These are phyloP conservation scores for Afroboletus lepidellus DNA, from an alignment of 1,284 basidiomycete genomes.

Conservation along the genomic window DNA sequence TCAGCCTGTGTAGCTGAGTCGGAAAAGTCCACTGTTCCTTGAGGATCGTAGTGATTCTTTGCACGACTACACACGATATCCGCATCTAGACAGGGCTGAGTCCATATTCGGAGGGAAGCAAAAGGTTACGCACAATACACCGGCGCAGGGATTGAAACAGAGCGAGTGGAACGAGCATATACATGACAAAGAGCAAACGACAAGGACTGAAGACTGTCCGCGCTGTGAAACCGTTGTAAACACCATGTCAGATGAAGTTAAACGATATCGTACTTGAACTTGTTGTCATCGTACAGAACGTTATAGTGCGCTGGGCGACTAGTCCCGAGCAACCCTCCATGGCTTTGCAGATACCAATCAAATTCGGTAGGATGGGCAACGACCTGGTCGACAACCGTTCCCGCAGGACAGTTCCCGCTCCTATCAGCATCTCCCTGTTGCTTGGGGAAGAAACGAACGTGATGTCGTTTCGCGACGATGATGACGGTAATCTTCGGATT, in stretches of 20 bases:
- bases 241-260: background rate
- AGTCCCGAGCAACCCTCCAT: constrained; percentile 68
- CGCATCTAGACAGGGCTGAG: constrained; percentile 51
- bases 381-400: constrained; percentile 71
- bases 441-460: constrained; percentile 73
- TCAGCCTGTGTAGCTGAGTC: constrained; percentile 50
- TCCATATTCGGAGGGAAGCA: background rate
- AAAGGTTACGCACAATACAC: constrained; percentile 67
- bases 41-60: constrained; percentile 77
- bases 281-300: constrained; percentile 59
- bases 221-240: constrained; percentile 36
- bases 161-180: constrained; percentile 78
- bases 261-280: constrained; percentile 41
- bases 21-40: constrained; percentile 49
- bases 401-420: constrained; percentile 73
- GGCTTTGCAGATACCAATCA: constrained; percentile 79
- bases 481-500: constrained; percentile 70
- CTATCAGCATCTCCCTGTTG: constrained; percentile 51
- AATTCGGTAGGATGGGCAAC: constrained; percentile 74
- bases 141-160: constrained; percentile 81
- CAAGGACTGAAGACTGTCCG: constrained; percentile 66
- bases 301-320: constrained; percentile 70
- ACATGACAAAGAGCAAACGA: constrained; percentile 79
- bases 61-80: constrained; percentile 81
- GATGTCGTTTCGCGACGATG: constrained; percentile 76